These are phyloP conservation scores for Sporothrix globosa DNA, from an alignment of 2,329 filamentous ascomycete species.

Conservation along the genomic window DNA sequence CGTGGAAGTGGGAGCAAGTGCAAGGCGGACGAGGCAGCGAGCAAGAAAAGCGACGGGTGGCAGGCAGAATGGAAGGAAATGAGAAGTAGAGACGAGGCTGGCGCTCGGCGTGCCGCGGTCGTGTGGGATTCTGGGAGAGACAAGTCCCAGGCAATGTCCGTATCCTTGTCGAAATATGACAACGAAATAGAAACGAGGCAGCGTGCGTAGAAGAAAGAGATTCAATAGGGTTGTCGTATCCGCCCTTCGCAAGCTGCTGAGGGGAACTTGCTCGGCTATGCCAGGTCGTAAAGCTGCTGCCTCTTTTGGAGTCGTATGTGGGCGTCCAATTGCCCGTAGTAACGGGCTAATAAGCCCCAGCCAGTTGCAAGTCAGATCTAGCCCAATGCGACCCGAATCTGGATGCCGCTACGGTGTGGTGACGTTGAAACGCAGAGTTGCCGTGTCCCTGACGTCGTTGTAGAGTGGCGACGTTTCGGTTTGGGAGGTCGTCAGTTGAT, in stretches of 20 bases:
- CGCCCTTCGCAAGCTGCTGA: slow-evolving; percentile 15
- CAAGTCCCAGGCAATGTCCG: neutral
- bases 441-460: slow-evolving; percentile 26
- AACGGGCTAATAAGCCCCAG: too few relatives aligned
- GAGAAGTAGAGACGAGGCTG: slow-evolving; percentile 2
- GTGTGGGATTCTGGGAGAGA: slow-evolving; percentile 11
- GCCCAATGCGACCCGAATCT: slow-evolving; percentile 24
- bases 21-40: neutral
- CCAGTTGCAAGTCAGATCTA: neutral
- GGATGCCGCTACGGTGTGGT: neutral
- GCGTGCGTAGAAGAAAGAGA: neutral
- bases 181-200: neutral
- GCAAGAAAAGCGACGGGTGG: slow-evolving; percentile 4
- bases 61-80: neutral
- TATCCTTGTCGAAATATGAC: neutral
- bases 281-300: slow-evolving; percentile 23
- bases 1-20: neutral
- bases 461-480: slow-evolving; percentile 20
- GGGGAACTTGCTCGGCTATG: slow-evolving; percentile 10
- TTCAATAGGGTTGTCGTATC: neutral
- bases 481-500: slow-evolving; percentile 1
- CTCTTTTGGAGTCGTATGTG: slow-evolving; percentile 18
- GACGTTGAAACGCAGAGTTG: slow-evolving; percentile 25
- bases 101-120: neutral
- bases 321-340: neutral